Conservation (phyloP, 208 protist genomes). For the Herpetomonas tarakana region DNA sequence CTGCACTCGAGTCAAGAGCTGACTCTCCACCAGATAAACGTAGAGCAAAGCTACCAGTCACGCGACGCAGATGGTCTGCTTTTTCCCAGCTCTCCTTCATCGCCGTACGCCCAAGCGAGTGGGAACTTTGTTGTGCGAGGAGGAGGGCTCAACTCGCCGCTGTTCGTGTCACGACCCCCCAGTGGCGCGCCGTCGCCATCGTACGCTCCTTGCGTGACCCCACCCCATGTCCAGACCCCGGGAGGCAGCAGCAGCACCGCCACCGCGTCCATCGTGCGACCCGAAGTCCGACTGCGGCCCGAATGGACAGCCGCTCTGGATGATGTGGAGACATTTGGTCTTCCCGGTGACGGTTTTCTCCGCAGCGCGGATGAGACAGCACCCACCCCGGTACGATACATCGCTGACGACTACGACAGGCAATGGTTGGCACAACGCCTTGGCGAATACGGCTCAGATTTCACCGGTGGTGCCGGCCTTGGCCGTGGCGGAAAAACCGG, state of each 20-base stretch:
- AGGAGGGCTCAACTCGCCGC: too few relatives aligned
- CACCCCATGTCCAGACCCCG: slow-evolving; percentile 10
- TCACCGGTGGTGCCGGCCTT: slow-evolving; percentile 12
- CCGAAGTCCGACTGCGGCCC: slow-evolving; percentile 31
- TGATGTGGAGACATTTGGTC: slow-evolving; percentile 30
- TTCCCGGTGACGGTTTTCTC: slow-evolving; percentile 18
- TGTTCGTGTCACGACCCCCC: too few relatives aligned
- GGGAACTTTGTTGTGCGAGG: too few relatives aligned
- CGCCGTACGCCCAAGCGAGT: background rate
- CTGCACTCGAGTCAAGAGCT: slow-evolving; percentile 61
- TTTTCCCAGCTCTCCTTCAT: slow-evolving; percentile 15
- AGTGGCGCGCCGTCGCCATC: too few relatives aligned
- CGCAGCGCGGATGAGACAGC: slow-evolving; percentile 5
- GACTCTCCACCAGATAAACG: slow-evolving; percentile 49
- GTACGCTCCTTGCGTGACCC: too few relatives aligned
- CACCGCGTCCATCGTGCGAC: slow-evolving; percentile 53
- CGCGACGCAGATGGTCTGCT: slow-evolving; percentile 17
- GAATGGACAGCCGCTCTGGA: slow-evolving; percentile 47
- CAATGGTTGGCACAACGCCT: slow-evolving; percentile 44
- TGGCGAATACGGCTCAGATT: slow-evolving; percentile 17
- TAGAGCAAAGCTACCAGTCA: slow-evolving; percentile 36
- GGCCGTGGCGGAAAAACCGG: slow-evolving; percentile 43
- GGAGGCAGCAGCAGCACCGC: slow-evolving; percentile 23
- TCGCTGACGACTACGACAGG: slow-evolving; percentile 60
- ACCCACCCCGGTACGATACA: slow-evolving; percentile 44